Conservation (phyloP, 176 grass and related monocot genomes). For the Avena atlantica region DNA sequence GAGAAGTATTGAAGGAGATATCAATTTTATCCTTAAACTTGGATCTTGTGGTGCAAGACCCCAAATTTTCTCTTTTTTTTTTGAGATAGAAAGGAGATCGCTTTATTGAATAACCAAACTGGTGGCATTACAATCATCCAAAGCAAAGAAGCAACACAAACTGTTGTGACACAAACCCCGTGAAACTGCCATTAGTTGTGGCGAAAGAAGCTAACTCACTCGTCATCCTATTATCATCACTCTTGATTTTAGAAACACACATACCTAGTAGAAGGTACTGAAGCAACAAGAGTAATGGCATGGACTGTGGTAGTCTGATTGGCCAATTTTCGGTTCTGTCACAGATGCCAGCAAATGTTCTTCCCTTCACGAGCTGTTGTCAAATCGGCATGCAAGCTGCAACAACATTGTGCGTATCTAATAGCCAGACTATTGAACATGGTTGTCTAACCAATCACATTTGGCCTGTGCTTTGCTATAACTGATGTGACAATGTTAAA, state of each 20-base stretch:
- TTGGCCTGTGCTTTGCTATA: neutral
- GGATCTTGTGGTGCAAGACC: neutral
- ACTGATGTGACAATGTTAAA: neutral
- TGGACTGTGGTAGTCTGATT: neutral
- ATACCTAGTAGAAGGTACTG: neutral
- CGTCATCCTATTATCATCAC: neutral
- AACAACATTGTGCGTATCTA: neutral
- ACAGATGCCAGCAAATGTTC: neutral
- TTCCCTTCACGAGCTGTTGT: neutral
- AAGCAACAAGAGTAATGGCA: neutral
- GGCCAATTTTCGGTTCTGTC: neutral
- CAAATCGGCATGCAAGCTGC: neutral
- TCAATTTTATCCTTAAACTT: neutral
- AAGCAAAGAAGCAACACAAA: neutral
- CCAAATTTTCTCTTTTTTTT: neutral
- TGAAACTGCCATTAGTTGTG: neutral
- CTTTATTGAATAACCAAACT: constrained; percentile 12
- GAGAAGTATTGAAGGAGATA: neutral
- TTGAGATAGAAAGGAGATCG: neutral
- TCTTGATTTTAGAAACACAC: neutral
- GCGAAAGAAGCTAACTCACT: neutral
- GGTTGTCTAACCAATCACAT: neutral
- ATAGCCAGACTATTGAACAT: neutral
- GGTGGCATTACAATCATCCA: neutral
- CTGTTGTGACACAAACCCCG: neutral